Conservation (phyloP, 2,329 filamentous ascomycete genomes). For the Escovopsis sp. region DNA sequence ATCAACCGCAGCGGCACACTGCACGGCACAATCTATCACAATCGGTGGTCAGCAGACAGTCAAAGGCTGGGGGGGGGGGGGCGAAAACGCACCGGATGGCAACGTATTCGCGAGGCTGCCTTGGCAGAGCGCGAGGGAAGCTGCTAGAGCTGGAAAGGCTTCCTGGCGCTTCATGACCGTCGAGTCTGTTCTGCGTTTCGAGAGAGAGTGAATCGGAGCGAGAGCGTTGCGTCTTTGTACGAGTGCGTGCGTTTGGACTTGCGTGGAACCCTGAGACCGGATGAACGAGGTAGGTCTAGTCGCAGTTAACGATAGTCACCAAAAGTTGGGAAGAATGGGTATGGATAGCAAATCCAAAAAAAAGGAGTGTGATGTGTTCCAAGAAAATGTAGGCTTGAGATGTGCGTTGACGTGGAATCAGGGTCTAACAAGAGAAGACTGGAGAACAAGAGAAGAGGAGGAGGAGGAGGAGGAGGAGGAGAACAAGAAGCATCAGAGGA, state of each 20-base stretch:
- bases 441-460: constrained; percentile 7
- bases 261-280: constrained; percentile 1
- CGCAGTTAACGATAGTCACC: constrained; percentile 19
- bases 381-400: constrained; percentile 13
- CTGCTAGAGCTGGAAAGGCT: constrained; percentile 5
- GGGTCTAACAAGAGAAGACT: constrained; percentile 6
- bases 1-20: constrained; percentile 10
- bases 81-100: no score
- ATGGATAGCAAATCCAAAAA: constrained; percentile 17
- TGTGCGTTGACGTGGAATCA: constrained; percentile 10
- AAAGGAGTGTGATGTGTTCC: constrained; percentile 10
- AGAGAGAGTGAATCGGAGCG: constrained; percentile 6
- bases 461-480: constrained; percentile 7
- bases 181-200: constrained; percentile 3
- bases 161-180: constrained; percentile 10
- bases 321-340: constrained; percentile 12
- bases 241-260: not conserved
- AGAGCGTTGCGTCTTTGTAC: not conserved
- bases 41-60: no score
- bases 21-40: constrained; percentile 8
- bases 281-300: constrained; percentile 1
- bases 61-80: no score
- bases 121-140: constrained; percentile 3
- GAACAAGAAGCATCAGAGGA: not conserved
- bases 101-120: not conserved